Conservation (phyloP, 768 basidiomycete species). For the Xerocomus potaroensis region DNA sequence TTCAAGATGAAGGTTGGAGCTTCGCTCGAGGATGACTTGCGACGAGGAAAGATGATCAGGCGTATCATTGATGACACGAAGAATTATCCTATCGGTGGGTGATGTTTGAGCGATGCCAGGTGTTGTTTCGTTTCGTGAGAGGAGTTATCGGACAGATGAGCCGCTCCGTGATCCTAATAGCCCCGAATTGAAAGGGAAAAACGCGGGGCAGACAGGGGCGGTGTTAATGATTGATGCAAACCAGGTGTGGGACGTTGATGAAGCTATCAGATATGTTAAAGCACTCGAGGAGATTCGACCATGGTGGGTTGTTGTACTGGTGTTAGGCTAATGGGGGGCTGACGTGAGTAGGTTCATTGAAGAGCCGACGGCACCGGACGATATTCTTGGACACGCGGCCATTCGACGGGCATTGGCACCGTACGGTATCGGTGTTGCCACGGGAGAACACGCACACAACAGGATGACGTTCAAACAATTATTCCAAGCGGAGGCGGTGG, state of each 20-base stretch:
- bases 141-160: conserved; percentile 25
- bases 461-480: conserved; percentile 95
- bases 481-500: conserved; percentile 82
- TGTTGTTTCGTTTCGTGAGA: background rate
- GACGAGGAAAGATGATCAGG: conserved; percentile 81
- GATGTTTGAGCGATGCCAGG: conserved; percentile 4
- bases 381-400: conserved; percentile 79
- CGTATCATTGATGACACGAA: conserved; percentile 89
- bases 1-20: conserved; percentile 98
- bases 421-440: conserved; percentile 84
- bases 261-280: conserved; percentile 85
- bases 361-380: conserved; percentile 90
- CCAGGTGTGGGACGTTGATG: conserved; percentile 88
- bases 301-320: conserved; percentile 3
- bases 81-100: conserved; percentile 53
- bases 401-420: conserved; percentile 76
- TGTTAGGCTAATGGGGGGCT: conserved; percentile 4
- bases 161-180: conserved; percentile 46
- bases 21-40: conserved; percentile 72
- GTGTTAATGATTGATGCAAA: conserved; percentile 96
- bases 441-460: conserved; percentile 94
- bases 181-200: conserved; percentile 70
- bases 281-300: conserved; percentile 64
- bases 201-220: conserved; percentile 87
- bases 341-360: conserved; percentile 72